A percentile compares a stretch with the other conserved stretches of the same genome.
Evolutionary conservation across 345 rosid species (phyloP).

Genomic region (Gossypium longicalyx): DNA sequence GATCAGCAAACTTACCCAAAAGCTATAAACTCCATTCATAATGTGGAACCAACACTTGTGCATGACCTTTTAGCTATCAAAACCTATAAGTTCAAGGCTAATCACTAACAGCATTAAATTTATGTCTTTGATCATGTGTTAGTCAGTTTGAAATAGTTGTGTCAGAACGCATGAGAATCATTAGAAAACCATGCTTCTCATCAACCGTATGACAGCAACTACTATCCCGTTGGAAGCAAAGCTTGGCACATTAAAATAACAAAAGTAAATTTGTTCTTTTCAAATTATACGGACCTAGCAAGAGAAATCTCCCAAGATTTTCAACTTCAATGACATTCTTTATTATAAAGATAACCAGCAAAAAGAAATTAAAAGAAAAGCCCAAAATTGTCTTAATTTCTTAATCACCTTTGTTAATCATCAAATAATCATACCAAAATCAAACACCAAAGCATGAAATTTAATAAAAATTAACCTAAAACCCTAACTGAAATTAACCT

Average conservation of each 20-base stretch:
- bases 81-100: background rate
- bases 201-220: no score
- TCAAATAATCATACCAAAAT: background rate
- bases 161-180: background rate
- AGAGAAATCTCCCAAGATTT: background rate
- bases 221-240: background rate
- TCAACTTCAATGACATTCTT: background rate
- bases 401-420: background rate
- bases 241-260: background rate
- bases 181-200: background rate
- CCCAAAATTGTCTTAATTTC: background rate
- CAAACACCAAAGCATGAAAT: slow-evolving; percentile 2
- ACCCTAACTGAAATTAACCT: background rate
- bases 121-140: background rate
- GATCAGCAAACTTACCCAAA: background rate
- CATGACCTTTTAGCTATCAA: no score
- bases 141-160: background rate
- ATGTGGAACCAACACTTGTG: background rate
- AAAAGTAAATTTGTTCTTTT: background rate
- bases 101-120: background rate
- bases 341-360: background rate
- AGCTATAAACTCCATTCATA: background rate
- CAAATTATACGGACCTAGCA: background rate
- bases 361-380: background rate
- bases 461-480: background rate